Base-by-base conservation (phyloP, 768 basidiomycete genomes). In the Leccinum truebloodii region DNA sequence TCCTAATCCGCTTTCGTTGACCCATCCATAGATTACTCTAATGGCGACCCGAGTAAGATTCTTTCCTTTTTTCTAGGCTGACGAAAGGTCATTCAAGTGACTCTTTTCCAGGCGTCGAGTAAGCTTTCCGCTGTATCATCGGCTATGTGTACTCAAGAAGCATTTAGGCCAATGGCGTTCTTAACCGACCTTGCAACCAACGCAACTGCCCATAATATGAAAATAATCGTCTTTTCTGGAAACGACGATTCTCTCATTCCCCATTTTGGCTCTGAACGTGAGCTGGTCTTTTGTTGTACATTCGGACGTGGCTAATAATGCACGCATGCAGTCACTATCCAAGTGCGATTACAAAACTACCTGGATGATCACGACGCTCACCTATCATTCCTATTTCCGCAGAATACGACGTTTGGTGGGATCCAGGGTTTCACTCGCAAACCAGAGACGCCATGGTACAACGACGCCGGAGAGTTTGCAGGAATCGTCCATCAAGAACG, bases 361-460 rank as follows among this genome's bases (percentile, higher is more conserved):
- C 34, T 12, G 3, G 20, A 16, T 30, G 28, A 37, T n/a, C 18
- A 24, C 34, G 4, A 35, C 18, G 53, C 60, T 57, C 35, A 64
- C 35, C 39, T 34, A 5, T 35, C 13, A 35, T 24, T 52, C 18
- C 0, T 18, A 48, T 54, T 59, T 58, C 34, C 49, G 0, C 54
- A 90, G 86, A 92, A 92, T 65, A 89, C 88, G 26, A 90, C 90
- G 0, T 92, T 90, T 63, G 89, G 88, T 26, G 89, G 88, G 6
- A 85, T 86, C 48, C 87, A 84, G 72, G 90, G 90, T 4, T 92
- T 92, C 70, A 85, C 86, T 4, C 78, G 83, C 52, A 79, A 81
- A 59, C 90, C 90, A 0, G 80, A 85, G 3, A 90, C 90, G 0
- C 81, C 85, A 0, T 91, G 88, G 87, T 75, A 73, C 57, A 83